Evolutionary conservation across 1,284 basidiomycete genomes (phyloP).

Genomic region (Rhodotorula sp.): DNA sequence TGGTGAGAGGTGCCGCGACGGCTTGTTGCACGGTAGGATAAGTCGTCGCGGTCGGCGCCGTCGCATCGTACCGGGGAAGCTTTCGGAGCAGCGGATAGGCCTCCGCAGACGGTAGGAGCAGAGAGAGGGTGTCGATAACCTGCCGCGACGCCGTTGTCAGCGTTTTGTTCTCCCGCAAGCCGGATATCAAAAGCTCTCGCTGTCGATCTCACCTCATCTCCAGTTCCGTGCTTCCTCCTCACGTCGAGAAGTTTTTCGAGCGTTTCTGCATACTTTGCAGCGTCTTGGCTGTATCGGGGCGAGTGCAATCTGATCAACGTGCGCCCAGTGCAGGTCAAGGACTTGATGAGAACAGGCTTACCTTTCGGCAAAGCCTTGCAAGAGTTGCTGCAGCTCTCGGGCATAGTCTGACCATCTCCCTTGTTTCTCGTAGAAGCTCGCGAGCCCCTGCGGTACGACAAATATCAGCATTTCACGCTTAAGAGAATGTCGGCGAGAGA

Average conservation of each 20-base stretch:
- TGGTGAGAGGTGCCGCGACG: conserved; percentile 65
- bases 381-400: conserved; percentile 44
- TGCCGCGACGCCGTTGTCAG: conserved; percentile 46
- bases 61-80: conserved; percentile 71
- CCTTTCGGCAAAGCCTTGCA: conserved; percentile 45
- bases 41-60: conserved; percentile 61
- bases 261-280: conserved; percentile 71
- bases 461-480: not conserved
- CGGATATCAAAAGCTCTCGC: not conserved
- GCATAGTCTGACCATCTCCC: conserved; percentile 46
- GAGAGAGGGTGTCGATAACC: conserved; percentile 65
- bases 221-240: conserved; percentile 62
- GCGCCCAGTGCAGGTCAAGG: no score
- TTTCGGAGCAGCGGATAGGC: conserved; percentile 64
- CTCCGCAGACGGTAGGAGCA: conserved; percentile 72
- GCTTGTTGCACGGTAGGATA: conserved; percentile 59
- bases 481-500: not conserved
- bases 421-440: conserved; percentile 49
- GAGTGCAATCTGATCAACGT: no score
- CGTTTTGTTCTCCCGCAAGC: not conserved
- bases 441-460: conserved; percentile 46
- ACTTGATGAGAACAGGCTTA: conserved; percentile 5
- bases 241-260: conserved; percentile 73
- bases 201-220: conserved; percentile 56
- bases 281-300: conserved; percentile 62